phyloP scores from a whole-genome alignment of 1,139 yeast species.

The Meyerozyma elateridarum region DNA sequence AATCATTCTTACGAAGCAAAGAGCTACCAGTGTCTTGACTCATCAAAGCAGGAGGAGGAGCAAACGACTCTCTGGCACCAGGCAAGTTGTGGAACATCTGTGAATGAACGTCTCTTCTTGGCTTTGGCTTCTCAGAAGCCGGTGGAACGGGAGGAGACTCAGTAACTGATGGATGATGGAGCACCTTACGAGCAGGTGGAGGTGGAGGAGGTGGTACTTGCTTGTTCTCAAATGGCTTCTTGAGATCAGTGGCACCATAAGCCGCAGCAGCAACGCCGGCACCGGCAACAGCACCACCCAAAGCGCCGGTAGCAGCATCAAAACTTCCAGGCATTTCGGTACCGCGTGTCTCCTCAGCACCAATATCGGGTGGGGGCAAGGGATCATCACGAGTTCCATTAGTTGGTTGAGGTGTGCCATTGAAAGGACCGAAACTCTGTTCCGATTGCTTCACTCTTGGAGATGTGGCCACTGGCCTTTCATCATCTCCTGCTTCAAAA shows the following conservation, averaged over 20 bases:
- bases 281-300: conserved; percentile 6
- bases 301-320: conserved; percentile 6
- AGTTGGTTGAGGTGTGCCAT: background rate
- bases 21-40: conserved; percentile 35
- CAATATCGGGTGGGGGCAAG: conserved; percentile 19
- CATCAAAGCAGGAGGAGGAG: conserved; percentile 17
- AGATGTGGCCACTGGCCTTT: conserved; percentile 25
- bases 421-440: background rate
- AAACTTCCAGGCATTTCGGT: conserved; percentile 4
- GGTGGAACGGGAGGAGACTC: conserved; percentile 4
- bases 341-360: conserved; percentile 5
- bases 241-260: conserved; percentile 2
- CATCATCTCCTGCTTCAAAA: conserved; percentile 42
- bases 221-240: background rate
- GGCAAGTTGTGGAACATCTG: conserved; percentile 50
- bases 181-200: conserved; percentile 70
- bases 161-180: conserved; percentile 19
- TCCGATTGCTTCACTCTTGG: conserved; percentile 15
- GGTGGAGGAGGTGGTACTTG: conserved; percentile 47
- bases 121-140: conserved; percentile 4
- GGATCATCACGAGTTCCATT: conserved; percentile 2
- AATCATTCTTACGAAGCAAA: conserved; percentile 25
- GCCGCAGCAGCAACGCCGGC: conserved; percentile 7
- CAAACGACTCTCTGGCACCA: conserved; percentile 34
- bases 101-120: conserved; percentile 48